Base-by-base conservation (phyloP, 345 rosid species). In the Citropsis articulata region DNA sequence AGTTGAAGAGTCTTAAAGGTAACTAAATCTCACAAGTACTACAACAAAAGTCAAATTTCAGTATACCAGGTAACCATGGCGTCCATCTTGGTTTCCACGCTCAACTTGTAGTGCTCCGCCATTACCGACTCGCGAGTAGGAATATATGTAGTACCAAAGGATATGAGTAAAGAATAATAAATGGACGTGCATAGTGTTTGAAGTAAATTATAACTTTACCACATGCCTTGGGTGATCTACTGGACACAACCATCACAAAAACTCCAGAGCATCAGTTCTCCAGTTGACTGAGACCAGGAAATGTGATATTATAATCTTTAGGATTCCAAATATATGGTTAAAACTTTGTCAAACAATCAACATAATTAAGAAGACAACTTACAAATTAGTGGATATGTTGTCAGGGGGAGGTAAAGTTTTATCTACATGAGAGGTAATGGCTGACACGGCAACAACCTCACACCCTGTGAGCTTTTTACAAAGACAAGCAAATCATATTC, bases 251-350 rank as follows among this genome's bases (percentile, higher is more conserved):
- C 99, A 95, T 92, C 28, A 88, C 97, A 84, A 93, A 93, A 69
- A 92, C 92, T 71, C 99, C 98, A 71, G 96, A 89, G 87, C 97
- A 92, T 77, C 97, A 98, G 28, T 95, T 95, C 84, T 93, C 97
- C 81, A 95, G 88, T 77, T 89, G 92, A 82, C 99, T 93, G 81
- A 71, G 87, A 78, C 81, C 83, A 81, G 65, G 77, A 80, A 79
- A 63, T 57, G 68, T 71, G 75, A 48, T n/a, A 31, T 9, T 55
- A 13, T 53, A 36, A 66, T 38, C 14, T 59, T 73, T 33, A 73
- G 67, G 69, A 76, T 71, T 25, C 67, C 66, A 76, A 72, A 55
- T 68, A n/a, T 25, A 14, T 71, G 28, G 75, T 27, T 53, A 75
- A 61, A 33, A n/a, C 59, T 64, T 28, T 59, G 18, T 65, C 64